A percentile compares a stretch with the other conserved stretches of the same genome.
phyloP scores from a whole-genome alignment of 306 rosid genomes.

The Fragaria nilgerrensis region DNA sequence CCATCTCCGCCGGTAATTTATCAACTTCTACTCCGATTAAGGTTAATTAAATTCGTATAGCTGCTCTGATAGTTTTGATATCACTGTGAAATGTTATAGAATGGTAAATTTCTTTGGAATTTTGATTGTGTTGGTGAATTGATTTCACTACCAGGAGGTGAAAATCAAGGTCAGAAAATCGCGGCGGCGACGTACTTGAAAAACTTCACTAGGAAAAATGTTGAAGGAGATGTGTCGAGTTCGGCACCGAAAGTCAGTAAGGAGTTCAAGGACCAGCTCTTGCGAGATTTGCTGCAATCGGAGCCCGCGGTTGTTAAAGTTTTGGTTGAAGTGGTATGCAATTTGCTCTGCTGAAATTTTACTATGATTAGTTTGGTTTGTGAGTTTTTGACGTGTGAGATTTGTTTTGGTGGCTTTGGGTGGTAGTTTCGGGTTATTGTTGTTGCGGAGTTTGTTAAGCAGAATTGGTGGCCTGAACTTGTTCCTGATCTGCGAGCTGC shows the following conservation, averaged over 20 bases:
- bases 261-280: constrained; percentile 73
- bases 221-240: constrained; percentile 36
- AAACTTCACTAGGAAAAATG: constrained; percentile 59
- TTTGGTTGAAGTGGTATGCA: constrained; percentile 67
- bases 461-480: constrained; percentile 68
- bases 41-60: not conserved
- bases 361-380: constrained; percentile 10
- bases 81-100: not conserved
- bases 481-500: constrained; percentile 64
- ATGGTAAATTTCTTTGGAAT: not conserved
- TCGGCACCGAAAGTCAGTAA: constrained; percentile 57
- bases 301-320: constrained; percentile 59
- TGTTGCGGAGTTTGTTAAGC: constrained; percentile 63
- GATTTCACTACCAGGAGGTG: constrained; percentile 38
- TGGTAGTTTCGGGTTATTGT: constrained; percentile 62
- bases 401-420: not conserved
- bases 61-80: not conserved
- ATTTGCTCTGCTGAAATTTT: not conserved
- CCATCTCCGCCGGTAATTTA: constrained; percentile 50
- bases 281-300: constrained; percentile 64
- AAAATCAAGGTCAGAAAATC: constrained; percentile 58
- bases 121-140: not conserved
- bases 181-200: constrained; percentile 83
- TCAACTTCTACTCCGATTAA: not conserved
- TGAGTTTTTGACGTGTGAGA: not conserved